Conservation (phyloP, 768 basidiomycete species). For the Ephemerocybe angulata region DNA sequence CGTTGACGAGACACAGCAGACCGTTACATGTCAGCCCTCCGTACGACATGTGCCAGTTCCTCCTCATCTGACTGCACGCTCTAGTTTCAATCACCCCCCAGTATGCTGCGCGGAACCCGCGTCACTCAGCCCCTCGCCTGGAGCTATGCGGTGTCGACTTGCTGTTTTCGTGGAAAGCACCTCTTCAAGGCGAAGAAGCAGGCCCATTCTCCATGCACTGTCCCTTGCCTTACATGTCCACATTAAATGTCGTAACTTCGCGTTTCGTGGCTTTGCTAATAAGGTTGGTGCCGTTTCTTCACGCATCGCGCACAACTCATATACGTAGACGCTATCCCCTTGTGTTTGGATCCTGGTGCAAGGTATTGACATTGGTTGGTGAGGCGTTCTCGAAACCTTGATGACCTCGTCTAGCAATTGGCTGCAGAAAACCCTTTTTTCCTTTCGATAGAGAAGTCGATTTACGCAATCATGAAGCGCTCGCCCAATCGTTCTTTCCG, state of each 20-base stretch:
- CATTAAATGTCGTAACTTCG: constrained; percentile 49
- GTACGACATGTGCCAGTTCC: too few species aligned
- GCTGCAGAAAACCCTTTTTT: constrained; percentile 50
- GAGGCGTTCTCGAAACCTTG: too few species aligned
- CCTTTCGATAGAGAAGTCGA: constrained; percentile 44
- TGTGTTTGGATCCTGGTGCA: constrained; percentile 67
- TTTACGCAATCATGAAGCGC: constrained; percentile 48
- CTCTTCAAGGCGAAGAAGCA: constrained; percentile 12
- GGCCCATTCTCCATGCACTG: constrained; percentile 55
- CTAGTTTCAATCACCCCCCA: constrained; percentile 7
- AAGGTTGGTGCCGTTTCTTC: constrained; percentile 36
- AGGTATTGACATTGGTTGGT: too few species aligned
- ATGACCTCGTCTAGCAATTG: constrained; percentile 48
- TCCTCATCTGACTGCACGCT: background rate
- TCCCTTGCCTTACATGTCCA: constrained; percentile 50
- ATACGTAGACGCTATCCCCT: constrained; percentile 65
- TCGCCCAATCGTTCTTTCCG: constrained; percentile 49
- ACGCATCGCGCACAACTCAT: constrained; percentile 6
- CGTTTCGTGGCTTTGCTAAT: constrained; percentile 57
- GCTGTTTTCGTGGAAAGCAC: constrained; percentile 33
- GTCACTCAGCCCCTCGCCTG: constrained; percentile 22
- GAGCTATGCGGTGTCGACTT: constrained; percentile 35
- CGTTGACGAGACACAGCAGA: constrained; percentile 38
- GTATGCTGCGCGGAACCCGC: constrained; percentile 7
- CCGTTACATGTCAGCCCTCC: constrained; percentile 13